phyloP scores from a whole-genome alignment of 2,329 filamentous ascomycete genomes.

The Diaporthe capsici region DNA sequence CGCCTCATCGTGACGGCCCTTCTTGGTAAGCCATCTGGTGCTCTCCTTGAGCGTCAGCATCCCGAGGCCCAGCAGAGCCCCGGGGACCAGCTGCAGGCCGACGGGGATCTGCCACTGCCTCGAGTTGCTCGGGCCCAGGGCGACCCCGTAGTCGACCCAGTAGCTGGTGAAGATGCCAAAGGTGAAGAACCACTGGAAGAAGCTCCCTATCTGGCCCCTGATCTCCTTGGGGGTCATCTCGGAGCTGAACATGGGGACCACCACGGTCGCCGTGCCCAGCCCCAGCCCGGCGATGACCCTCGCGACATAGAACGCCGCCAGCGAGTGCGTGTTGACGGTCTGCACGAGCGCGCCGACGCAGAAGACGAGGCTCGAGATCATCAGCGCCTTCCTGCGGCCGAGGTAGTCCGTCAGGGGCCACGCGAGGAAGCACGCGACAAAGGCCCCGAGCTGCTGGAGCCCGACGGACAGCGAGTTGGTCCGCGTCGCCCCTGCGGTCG shows the following conservation, averaged over 20 bases:
- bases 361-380: conserved; percentile 58
- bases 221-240: conserved; percentile 64
- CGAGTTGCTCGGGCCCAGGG: conserved; percentile 46
- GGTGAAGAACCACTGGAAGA: conserved; percentile 62
- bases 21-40: conserved; percentile 63
- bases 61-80: conserved; percentile 61
- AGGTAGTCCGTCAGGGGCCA: conserved; percentile 51
- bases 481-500: conserved; percentile 44
- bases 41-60: conserved; percentile 64
- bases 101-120: conserved; percentile 70
- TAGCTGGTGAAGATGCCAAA: conserved; percentile 50
- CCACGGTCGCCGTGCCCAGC: conserved; percentile 51
- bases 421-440: conserved; percentile 51
- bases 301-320: conserved; percentile 51
- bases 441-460: conserved; percentile 51
- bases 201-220: conserved; percentile 57
- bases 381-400: conserved; percentile 49
- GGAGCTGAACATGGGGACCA: conserved; percentile 58
- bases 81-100: conserved; percentile 64
- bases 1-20: conserved; percentile 59
- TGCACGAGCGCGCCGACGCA: conserved; percentile 59
- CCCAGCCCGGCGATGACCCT: conserved; percentile 51
- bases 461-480: conserved; percentile 50
- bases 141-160: conserved; percentile 63
- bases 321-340: conserved; percentile 57